Evolutionary conservation across 2,329 filamentous ascomycete species (phyloP).

Genomic region (Aureobasidium sp.): DNA sequence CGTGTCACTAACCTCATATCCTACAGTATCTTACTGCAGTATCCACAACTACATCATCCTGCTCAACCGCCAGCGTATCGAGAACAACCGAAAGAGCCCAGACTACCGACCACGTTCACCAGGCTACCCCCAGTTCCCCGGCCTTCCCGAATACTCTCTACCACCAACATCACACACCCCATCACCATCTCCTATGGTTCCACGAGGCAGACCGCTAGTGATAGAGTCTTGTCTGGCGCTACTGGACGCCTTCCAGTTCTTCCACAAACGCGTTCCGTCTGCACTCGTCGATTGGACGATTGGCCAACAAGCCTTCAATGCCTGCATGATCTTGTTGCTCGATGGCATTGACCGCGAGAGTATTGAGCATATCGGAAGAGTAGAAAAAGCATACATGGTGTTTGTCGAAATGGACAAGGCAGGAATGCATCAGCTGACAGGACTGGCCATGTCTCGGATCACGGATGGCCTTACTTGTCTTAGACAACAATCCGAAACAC

Average conservation of each 20-base stretch:
- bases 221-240: slow-evolving; percentile 37
- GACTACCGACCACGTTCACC: not conserved
- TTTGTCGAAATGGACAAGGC: slow-evolving; percentile 38
- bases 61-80: slow-evolving; percentile 41
- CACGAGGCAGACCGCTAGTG: slow-evolving; percentile 33
- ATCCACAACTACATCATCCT: slow-evolving; percentile 44
- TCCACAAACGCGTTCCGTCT: slow-evolving; percentile 36
- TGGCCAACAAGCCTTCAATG: slow-evolving; percentile 45
- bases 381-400: slow-evolving; percentile 36
- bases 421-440: slow-evolving; percentile 40
- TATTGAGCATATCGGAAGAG: slow-evolving; percentile 31
- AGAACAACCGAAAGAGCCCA: slow-evolving; percentile 19
- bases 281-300: slow-evolving; percentile 44
- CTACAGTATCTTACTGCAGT: slow-evolving; percentile 39
- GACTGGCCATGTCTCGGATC: slow-evolving; percentile 37
- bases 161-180: slow-evolving; percentile 18
- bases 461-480: slow-evolving; percentile 20
- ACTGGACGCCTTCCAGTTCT: slow-evolving; percentile 41
- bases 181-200: slow-evolving; percentile 10
- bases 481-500: slow-evolving; percentile 17
- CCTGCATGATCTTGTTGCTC: slow-evolving; percentile 43
- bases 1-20: not conserved
- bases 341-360: slow-evolving; percentile 40
- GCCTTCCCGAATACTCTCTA: not conserved
- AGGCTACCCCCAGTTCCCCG: not conserved